Conservation (phyloP, 345 rosid genomes). For the Gossypium thurberi region DNA sequence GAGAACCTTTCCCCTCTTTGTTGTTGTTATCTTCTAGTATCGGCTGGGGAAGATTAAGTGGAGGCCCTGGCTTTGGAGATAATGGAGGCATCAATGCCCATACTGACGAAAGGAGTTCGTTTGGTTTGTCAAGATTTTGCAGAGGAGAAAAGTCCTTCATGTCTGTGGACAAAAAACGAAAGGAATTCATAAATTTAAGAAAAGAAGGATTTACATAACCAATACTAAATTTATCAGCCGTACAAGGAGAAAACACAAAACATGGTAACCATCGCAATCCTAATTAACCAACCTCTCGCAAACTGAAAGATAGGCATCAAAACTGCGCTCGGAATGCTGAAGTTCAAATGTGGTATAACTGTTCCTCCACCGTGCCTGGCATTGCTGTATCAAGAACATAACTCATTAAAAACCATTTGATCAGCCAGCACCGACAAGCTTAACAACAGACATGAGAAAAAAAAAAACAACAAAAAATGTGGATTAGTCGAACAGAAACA, state of each 20-base stretch:
- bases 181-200: background rate
- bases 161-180: slow-evolving; percentile 32
- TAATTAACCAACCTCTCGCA: slow-evolving; percentile 52
- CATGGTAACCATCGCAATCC: background rate
- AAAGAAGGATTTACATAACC: background rate
- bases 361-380: slow-evolving; percentile 88
- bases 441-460: background rate
- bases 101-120: slow-evolving; percentile 52
- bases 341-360: slow-evolving; percentile 83
- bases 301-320: slow-evolving; percentile 69
- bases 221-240: background rate
- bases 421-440: background rate
- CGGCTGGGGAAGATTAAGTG: slow-evolving; percentile 33
- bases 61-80: slow-evolving; percentile 47
- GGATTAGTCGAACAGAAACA: background rate
- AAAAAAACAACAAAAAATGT: background rate
- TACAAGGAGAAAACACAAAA: background rate
- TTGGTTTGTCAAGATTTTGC: slow-evolving; percentile 59
- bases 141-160: slow-evolving; percentile 43
- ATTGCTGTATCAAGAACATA: slow-evolving; percentile 50
- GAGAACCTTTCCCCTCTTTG: slow-evolving; percentile 61
- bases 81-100: slow-evolving; percentile 85
- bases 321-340: slow-evolving; percentile 85
- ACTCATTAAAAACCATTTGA: background rate
- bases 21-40: slow-evolving; percentile 32